phyloP scores from a whole-genome alignment of 208 protist species.

The Crithidia bombi region DNA sequence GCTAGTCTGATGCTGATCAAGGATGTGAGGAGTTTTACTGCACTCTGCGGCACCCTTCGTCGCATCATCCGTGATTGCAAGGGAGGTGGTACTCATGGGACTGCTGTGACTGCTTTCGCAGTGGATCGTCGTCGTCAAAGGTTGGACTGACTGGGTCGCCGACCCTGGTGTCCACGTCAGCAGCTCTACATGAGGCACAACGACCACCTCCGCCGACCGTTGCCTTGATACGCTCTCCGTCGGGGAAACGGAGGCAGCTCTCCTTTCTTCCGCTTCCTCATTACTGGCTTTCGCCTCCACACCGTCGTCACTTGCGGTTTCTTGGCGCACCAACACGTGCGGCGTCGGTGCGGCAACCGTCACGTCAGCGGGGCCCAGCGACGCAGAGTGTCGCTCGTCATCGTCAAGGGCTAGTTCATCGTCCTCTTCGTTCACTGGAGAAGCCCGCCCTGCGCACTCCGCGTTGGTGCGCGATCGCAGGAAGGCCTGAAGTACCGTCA shows the following conservation, averaged over 20 bases:
- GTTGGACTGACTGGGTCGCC: background rate
- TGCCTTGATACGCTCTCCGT: background rate
- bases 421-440: background rate
- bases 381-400: background rate
- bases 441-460: background rate
- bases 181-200: background rate
- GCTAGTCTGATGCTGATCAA: too few relatives aligned
- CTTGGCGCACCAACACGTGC: background rate
- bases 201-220: background rate
- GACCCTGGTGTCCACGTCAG: background rate
- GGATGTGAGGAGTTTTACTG: too few relatives aligned
- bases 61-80: too few relatives aligned
- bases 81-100: background rate
- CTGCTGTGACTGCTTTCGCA: slow-evolving; percentile 9
- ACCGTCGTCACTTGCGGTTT: background rate
- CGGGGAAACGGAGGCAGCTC: background rate
- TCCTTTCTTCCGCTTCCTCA: slow-evolving; percentile 1
- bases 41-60: too few relatives aligned
- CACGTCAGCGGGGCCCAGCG: background rate
- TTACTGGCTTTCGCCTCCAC: background rate
- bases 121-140: background rate
- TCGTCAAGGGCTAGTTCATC: background rate
- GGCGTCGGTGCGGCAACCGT: background rate
- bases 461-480: background rate
- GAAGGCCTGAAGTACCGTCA: background rate